These are phyloP conservation scores for Podaxis rugospora DNA, from an alignment of 768 basidiomycete genomes.

Conservation along the genomic window DNA sequence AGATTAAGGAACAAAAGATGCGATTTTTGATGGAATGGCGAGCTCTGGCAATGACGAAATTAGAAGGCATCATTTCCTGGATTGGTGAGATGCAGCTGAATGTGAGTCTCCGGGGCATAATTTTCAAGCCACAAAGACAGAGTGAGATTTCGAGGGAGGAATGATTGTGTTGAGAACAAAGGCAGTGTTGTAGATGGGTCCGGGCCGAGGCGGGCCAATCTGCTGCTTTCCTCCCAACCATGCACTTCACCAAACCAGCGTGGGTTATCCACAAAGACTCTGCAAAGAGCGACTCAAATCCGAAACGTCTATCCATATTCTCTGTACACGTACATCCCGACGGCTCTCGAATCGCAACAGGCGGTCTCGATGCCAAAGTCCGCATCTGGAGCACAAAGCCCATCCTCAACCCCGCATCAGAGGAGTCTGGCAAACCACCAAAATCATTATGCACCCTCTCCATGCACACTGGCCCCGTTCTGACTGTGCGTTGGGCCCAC, in stretches of 20 bases:
- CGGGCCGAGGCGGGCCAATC: not conserved
- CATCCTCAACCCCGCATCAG: slow-evolving; percentile 72
- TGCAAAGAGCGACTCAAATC: slow-evolving; percentile 55
- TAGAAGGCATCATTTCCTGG: not conserved
- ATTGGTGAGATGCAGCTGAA: not conserved
- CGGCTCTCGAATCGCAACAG: slow-evolving; percentile 94
- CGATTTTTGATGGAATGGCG: not conserved
- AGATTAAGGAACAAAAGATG: not conserved
- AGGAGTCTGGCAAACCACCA: slow-evolving; percentile 66
- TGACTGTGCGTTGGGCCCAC: slow-evolving; percentile 91
- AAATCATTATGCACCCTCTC: slow-evolving; percentile 88
- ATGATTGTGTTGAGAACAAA: not conserved
- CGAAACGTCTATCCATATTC: slow-evolving; percentile 82
- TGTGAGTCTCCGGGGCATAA: not conserved
- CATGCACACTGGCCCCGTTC: slow-evolving; percentile 91
- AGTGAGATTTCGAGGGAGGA: not conserved
- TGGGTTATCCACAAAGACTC: slow-evolving; percentile 84
- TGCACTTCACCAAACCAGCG: slow-evolving; percentile 86
- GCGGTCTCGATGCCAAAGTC: slow-evolving; percentile 92
- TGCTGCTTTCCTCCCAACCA: slow-evolving; percentile 21
- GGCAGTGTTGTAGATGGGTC: not conserved
- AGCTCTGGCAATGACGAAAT: not conserved
- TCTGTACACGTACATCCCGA: slow-evolving; percentile 94
- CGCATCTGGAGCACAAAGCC: slow-evolving; percentile 98
- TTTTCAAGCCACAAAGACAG: not conserved